These are phyloP conservation scores for Malus fusca DNA, from an alignment of 306 rosid genomes.

Conservation along the genomic window DNA sequence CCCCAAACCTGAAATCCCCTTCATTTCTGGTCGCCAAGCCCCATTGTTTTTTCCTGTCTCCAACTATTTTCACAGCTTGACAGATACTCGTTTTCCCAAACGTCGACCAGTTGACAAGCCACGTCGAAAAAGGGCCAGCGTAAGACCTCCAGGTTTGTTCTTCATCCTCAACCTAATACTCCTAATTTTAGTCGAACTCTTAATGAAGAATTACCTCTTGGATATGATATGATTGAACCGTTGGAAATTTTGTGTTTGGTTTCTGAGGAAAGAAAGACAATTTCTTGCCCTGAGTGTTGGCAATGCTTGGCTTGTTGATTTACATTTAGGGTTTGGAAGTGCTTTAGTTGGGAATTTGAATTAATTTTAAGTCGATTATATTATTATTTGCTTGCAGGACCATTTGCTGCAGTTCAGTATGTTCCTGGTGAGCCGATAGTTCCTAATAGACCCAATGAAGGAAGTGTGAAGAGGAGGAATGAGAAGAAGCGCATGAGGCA, in stretches of 20 bases:
- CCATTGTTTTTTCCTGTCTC: conserved; percentile 38
- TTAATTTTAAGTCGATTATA: neutral
- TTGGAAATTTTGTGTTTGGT: neutral
- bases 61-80: conserved; percentile 62
- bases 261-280: neutral
- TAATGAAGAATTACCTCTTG: neutral
- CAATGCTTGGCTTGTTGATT: neutral
- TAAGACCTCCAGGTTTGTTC: conserved; percentile 62
- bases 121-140: conserved; percentile 65
- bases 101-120: conserved; percentile 61
- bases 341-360: neutral
- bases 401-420: conserved; percentile 67
- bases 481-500: conserved; percentile 82
- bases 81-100: conserved; percentile 77
- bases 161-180: neutral
- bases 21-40: conserved; percentile 16
- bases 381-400: conserved; percentile 40
- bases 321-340: neutral
- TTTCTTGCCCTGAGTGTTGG: neutral
- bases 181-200: neutral
- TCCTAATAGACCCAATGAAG: conserved; percentile 74
- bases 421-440: conserved; percentile 66
- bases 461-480: conserved; percentile 82
- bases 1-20: conserved; percentile 11
- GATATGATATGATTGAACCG: neutral